Conservation (phyloP, 352 stramenopile genomes). For the Globisporangium middletonii region DNA sequence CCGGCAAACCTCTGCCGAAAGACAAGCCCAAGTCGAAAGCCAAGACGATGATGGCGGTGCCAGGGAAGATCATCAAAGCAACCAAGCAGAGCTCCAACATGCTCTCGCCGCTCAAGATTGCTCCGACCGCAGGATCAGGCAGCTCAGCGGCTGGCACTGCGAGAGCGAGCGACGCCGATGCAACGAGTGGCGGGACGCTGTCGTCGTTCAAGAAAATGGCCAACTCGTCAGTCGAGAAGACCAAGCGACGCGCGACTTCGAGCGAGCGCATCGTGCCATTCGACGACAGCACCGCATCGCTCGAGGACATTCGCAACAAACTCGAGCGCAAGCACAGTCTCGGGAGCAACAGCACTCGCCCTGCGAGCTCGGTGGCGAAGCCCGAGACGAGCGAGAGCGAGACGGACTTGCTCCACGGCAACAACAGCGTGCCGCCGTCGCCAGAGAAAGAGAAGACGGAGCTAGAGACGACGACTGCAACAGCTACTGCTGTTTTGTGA, state of each 20-base stretch:
- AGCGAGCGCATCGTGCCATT: constrained; percentile 34
- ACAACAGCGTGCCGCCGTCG: constrained; percentile 39
- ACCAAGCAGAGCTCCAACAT: constrained; percentile 16
- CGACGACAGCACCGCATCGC: constrained; percentile 35
- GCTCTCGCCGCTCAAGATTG: constrained; percentile 8
- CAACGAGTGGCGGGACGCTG: background rate
- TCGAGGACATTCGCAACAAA: constrained; percentile 53
- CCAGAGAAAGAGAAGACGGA: constrained; percentile 28
- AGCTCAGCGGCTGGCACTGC: background rate
- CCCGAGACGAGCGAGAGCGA: constrained; percentile 11
- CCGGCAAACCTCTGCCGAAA: constrained; percentile 5
- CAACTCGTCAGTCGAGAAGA: constrained; percentile 27
- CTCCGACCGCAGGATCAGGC: background rate
- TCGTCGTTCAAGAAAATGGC: constrained; percentile 25
- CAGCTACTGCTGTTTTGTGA: constrained; percentile 10
- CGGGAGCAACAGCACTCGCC: constrained; percentile 10
- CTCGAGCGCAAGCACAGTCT: constrained; percentile 43
- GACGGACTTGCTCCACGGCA: constrained; percentile 23
- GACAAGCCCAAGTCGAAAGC: constrained; percentile 16
- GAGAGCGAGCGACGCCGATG: background rate
- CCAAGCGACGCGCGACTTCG: constrained; percentile 11
- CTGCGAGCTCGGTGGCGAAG: background rate
- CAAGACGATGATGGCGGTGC: constrained; percentile 30
- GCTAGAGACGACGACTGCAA: constrained; percentile 3
- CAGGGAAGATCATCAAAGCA: constrained; percentile 38